Base-by-base conservation (phyloP, 164 flowering plant species). In the Nymphaea thermarum region DNA sequence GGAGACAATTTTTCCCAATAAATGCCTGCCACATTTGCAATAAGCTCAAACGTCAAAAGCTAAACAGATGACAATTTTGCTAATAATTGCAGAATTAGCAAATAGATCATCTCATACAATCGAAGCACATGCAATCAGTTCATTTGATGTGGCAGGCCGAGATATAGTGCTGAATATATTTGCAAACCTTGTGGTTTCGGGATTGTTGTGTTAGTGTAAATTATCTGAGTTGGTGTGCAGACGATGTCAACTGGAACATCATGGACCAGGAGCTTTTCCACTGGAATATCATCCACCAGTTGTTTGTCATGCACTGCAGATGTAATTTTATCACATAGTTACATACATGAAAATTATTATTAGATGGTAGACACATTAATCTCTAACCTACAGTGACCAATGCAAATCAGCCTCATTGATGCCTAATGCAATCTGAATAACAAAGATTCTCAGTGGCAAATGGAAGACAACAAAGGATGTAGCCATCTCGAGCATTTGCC, bases 1-100 rank as follows among this genome's bases (percentile, higher is more conserved):
- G 93, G 91, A 25, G 97, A 91, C 69, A 91, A 73, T 71, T 84
- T 86, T 66, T 91, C 92, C 96, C 97, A 91, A 73, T 89, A 91
- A 60, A 91, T 91, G 44, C 97, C 97, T 91, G 68, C 14, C 57
- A 51, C 57, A 51, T 51, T 51, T 51, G 14, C 57, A 51, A 51
- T 3, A 10, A 51, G 14, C 14, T 51, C 57, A 10, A 51, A 51
- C 3, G 57, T 25, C 36, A 25, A 25, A 51, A 15, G 8, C 57
- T 5, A 4, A 51, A 51, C 12, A 51, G 57, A 10, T 51, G 14
- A 10, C 57, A 51, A 8, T 8, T 51, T 51, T 15, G 5, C 14
- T 8, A 51, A 51, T 51, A 51, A 51, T 8, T 7, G 8, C 57
- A 8, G 57, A 47, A 47, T 47, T 47, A 7, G 12, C 55, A 2